Conservation (phyloP, 371 early-diverging fungal genomes). For the Mortierella sp. region DNA sequence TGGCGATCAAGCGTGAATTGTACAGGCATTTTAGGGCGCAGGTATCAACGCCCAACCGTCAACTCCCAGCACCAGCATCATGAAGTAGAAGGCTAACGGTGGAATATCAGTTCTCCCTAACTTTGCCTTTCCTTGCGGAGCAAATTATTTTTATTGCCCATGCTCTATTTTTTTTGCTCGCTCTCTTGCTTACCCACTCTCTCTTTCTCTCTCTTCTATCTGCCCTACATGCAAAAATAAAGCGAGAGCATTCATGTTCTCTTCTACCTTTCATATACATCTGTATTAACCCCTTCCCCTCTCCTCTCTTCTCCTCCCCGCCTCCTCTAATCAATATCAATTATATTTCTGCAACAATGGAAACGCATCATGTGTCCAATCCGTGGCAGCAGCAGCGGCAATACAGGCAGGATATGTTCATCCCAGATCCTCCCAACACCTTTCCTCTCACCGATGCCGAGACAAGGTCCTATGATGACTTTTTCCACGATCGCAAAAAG, state of each 20-base stretch:
- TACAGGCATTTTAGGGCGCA: too few relatives aligned
- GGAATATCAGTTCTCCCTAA: too few relatives aligned
- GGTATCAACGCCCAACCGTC: too few relatives aligned
- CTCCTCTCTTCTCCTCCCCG: background rate
- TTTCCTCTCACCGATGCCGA: constrained; percentile 11
- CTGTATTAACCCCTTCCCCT: background rate
- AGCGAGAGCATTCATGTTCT: background rate
- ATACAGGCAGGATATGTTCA: constrained; percentile 9
- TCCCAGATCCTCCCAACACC: background rate
- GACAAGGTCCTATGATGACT: constrained; percentile 24
- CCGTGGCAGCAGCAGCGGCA: constrained; percentile 34
- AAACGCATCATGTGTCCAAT: constrained; percentile 42
- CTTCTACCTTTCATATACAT: background rate
- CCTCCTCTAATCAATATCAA: background rate
- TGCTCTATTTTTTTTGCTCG: too few relatives aligned
- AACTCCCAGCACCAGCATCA: too few relatives aligned
- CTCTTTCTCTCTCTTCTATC: background rate
- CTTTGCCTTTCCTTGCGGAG: too few relatives aligned
- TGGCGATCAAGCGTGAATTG: too few relatives aligned
- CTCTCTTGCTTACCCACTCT: too few relatives aligned
- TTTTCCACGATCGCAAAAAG: constrained; percentile 34
- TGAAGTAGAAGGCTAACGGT: too few relatives aligned
- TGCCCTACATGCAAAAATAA: background rate
- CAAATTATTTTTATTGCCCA: too few relatives aligned
- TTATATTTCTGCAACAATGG: constrained; percentile 15